Base-by-base conservation (phyloP, 2,329 filamentous ascomycete genomes). In the Aschersonia sp. region DNA sequence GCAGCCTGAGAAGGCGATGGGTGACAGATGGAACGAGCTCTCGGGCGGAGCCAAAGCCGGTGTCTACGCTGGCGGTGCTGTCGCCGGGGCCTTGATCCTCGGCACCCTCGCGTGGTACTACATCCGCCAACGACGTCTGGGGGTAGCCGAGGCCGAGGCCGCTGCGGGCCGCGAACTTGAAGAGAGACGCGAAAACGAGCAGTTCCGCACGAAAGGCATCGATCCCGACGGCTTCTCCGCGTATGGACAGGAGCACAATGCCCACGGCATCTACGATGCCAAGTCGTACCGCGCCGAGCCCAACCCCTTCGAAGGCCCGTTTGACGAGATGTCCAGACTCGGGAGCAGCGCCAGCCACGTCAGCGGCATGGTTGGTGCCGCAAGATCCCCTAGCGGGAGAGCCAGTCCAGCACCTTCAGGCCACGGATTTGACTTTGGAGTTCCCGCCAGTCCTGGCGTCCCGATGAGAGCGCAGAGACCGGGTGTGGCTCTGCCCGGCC, bases 21-120 rank as follows among this genome's bases (percentile, higher is more conserved):
- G 66, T 5, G 65, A 81, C 30, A 80, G 77, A 54, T 82, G 73
- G 68, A 62, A 69, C 30, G 67, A 65, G 1, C 69, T 82, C 6
- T 66, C 77, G 3, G 51, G 64, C 1, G 61, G 60, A 5, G 64
- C 73, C 53, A 80, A 76, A 62, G 66, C 68, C 2, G 77, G 67
- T 46, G 61, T 82, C 43, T 80, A 77, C 53, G 71, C 67, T 3
- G 61, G 61, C 7, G 68, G 65, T 2, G 71, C 63, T n/a, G 62
- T 54, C 20, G 67, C 70, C 0, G 74, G 59, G 5, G 70, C 65
- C 30, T 51, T 71, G 5, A 55, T 73, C 0, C 30, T 74, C 12
- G 62, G 58, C 31, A 61, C 63, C 0, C 63, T 70, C 5, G 57
- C 71, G 28, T 72, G 75, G 57, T 77, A 74, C 65, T 79, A 73